Conservation (phyloP, 73 alveolate species). For the Blepharisma stoltei region DNA sequence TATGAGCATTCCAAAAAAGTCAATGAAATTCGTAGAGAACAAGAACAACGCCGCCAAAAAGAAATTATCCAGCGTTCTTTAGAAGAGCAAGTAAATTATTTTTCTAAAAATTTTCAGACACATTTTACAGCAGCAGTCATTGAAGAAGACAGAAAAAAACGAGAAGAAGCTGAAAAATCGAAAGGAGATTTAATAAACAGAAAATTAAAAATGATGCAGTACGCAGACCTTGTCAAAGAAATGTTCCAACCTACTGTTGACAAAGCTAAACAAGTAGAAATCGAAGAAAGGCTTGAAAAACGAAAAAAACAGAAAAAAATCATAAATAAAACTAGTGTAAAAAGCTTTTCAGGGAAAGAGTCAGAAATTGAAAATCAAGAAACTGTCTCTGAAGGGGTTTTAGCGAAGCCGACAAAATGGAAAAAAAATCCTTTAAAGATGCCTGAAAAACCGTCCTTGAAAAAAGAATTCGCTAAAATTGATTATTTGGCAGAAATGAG, state of each 20-base stretch:
- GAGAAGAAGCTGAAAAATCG: background rate
- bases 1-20: background rate
- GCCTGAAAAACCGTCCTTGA: background rate
- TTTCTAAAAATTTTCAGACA: background rate
- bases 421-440: slow-evolving; percentile 3
- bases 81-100: slow-evolving; percentile 1
- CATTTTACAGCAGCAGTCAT: slow-evolving; percentile 10
- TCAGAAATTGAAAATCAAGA: background rate
- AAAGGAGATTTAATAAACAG: background rate
- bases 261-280: background rate
- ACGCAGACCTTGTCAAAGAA: slow-evolving; percentile 2
- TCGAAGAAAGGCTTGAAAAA: background rate
- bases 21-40: background rate
- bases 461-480: slow-evolving; percentile 4
- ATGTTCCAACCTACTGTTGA: slow-evolving; percentile 16
- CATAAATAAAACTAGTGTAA: background rate
- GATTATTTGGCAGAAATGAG: slow-evolving; percentile 13
- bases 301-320: background rate
- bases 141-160: slow-evolving; percentile 8
- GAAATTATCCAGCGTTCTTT: background rate
- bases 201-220: background rate
- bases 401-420: background rate
- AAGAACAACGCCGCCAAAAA: slow-evolving; percentile 3
- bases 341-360: background rate
- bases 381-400: background rate